A percentile compares a stretch with the other conserved stretches of the same genome.
phyloP scores from a whole-genome alignment of 1,284 basidiomycete genomes.

The Ceratobasidium sp. region DNA sequence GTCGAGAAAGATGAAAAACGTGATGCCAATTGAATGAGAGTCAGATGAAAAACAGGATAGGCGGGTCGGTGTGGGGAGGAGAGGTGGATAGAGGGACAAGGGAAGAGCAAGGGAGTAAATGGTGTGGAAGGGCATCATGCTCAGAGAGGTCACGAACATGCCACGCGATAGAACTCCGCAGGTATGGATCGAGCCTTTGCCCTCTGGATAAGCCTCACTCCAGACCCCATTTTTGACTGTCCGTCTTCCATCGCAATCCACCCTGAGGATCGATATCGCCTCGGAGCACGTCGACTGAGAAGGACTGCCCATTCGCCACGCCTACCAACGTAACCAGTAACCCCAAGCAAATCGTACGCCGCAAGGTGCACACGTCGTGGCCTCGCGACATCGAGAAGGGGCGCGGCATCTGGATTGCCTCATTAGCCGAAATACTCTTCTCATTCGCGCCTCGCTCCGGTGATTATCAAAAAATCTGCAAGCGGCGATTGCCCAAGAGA shows the following conservation, averaged over 20 bases:
- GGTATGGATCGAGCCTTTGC: slow-evolving; percentile 6
- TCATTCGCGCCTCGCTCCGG: neutral
- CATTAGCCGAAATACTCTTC: slow-evolving; percentile 32
- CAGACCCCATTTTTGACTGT: slow-evolving; percentile 22
- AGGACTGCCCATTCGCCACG: too few relatives aligned
- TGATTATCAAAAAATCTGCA: slow-evolving; percentile 2
- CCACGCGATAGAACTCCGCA: slow-evolving; percentile 37
- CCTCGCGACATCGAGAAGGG: slow-evolving; percentile 34
- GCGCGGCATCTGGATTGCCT: neutral
- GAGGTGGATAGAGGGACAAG: neutral
- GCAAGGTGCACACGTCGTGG: slow-evolving; percentile 25
- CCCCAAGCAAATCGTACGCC: slow-evolving; percentile 32
- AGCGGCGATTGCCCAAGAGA: slow-evolving; percentile 25
- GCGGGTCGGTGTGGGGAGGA: slow-evolving; percentile 19
- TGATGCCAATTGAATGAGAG: too few relatives aligned
- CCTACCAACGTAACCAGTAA: neutral
- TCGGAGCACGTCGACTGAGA: slow-evolving; percentile 1
- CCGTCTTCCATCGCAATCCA: slow-evolving; percentile 12
- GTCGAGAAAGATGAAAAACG: neutral
- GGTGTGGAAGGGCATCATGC: neutral
- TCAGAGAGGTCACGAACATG: neutral
- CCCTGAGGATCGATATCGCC: slow-evolving; percentile 15
- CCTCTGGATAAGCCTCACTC: slow-evolving; percentile 11
- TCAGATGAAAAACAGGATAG: neutral
- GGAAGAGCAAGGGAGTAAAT: neutral